Evolutionary conservation across 495 filamentous ascomycete species (phyloP).

Genomic region (Tuber melanosporum): DNA sequence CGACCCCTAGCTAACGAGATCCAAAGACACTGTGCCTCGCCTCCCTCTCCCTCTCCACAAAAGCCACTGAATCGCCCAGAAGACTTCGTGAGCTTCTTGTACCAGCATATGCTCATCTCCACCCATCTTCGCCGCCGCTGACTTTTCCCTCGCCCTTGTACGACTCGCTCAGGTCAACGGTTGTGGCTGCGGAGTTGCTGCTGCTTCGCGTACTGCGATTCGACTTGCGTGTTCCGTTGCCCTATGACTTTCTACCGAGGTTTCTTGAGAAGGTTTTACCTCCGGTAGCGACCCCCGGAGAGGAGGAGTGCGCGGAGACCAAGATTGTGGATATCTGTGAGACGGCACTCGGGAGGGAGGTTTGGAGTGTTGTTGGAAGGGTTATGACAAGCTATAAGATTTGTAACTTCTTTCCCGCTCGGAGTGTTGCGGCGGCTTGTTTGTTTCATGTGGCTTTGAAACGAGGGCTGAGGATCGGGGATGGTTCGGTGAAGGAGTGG

Average conservation of each 20-base stretch:
- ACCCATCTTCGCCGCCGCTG: constrained; percentile 40
- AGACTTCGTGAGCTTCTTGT: constrained; percentile 47
- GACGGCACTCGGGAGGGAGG: constrained; percentile 42
- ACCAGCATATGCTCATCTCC: constrained; percentile 45
- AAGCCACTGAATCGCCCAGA: constrained; percentile 46
- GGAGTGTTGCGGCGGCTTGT: constrained; percentile 45
- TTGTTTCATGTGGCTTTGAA: constrained; percentile 41
- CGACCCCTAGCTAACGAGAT: constrained; percentile 12
- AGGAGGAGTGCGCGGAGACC: constrained; percentile 45
- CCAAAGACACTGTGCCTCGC: constrained; percentile 45
- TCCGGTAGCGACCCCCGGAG: constrained; percentile 36
- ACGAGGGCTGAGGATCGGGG: constrained; percentile 27
- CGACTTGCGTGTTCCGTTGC: constrained; percentile 44
- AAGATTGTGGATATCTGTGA: constrained; percentile 44
- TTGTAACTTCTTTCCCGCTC: constrained; percentile 44
- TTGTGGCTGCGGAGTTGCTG: constrained; percentile 46
- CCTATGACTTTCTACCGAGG: constrained; percentile 45
- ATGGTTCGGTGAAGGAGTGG: constrained; percentile 33
- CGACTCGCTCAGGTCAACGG: constrained; percentile 45
- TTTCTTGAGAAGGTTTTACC: constrained; percentile 44
- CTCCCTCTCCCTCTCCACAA: constrained; percentile 46
- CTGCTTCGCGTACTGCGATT: constrained; percentile 47
- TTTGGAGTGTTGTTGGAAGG: constrained; percentile 39
- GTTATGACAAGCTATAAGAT: constrained; percentile 43
- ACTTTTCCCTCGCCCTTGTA: constrained; percentile 45